Evolutionary conservation across 805 yeast species (phyloP), one percentile per base, ranked within the genome.

Genomic region (Priceomyces fermenticarens): DNA sequence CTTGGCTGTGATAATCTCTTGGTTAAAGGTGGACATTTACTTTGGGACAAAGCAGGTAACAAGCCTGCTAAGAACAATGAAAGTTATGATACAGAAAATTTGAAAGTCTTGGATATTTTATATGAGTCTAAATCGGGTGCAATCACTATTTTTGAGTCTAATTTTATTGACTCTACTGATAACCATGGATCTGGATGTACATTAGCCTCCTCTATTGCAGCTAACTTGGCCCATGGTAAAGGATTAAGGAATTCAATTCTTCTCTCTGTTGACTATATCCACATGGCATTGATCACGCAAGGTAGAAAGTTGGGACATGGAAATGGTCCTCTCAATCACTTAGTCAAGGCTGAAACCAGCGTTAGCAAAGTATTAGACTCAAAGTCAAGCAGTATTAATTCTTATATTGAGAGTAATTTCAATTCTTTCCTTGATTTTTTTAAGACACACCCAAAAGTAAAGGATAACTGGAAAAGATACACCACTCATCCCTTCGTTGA

Each of bases 171-270:
- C 5, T 67, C 88, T 0, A 58, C 62, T 2, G 77, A 83, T 53
- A 80, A 87, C 1, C 97, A 89, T 58, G 97, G 97, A 10, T 87
- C 96, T 3, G 97, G 97, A 1, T 89, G 97, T 61, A 85, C 96
- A 0, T 67, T 89, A 38, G 80, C 95, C 0, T 81, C 95, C 0
- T 74, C 95, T 0, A 83, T 89, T 46, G 82, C 93, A 0, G 80
- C 93, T 2, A 79, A 85, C 49, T 50, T 88, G 17, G 90, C 95
- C 3, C 69, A 69, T 28, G 83, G 82, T 0, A 48, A 55, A 28
- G 27, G 65, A 0, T 52, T 86, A 7, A 47, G 51, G 2, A 70
- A 68, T 2, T 68, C 95, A 0, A 75, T 85, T 6, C 69, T 70
- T 7, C 63, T 72, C 14, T 78, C 84, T 0, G 75, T 87, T 36